Evolutionary conservation across 192 early-diverging fungal genomes (phyloP), one percentile per base, ranked within the genome.

Genomic region (Coemansia sp.): DNA sequence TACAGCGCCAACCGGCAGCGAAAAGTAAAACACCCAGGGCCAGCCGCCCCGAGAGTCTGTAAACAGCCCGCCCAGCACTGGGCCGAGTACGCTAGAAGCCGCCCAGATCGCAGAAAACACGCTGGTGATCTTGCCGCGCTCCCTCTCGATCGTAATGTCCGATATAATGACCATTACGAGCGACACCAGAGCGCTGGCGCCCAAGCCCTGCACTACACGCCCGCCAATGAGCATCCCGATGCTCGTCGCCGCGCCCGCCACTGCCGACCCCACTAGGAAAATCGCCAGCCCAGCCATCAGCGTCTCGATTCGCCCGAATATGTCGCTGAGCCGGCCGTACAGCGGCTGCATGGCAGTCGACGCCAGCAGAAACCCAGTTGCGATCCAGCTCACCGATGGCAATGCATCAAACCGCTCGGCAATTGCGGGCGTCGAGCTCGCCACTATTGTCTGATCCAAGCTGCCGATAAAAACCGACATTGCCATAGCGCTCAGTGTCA

Each of bases 321-420:
- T 90, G 67, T 95, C 93, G 23, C 90, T 85, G n/a, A 92, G 64
- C 34, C 85, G 86, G 16, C 90, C 90, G 82, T 91, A 94, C 21
- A 92, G 64, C 9, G 92, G 91, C 65, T 91, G 86, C 71, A 93
- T 73, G 1, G 92, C 86, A 0, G 92, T 92, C 46, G 76, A 79
- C 37, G 87, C 86, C 67, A 91, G 71, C 24, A 91, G 58, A 67
- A 86, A 92, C 24, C 77, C 70, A 1, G 86, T 86, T 16, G 87
- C 91, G 40, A 94, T 88, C 94, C 94, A 95, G 5, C 85, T 75
- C 66, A 90, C 83, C 37, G 85, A 69, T 33, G 73, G 69, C 59
- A 89, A 62, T 1, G 62, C 75, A 9, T 83, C 48, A 57, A 91
- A 89, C 5, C 86, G 77, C 9, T 63, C 36, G 36, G 80, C 83